Conservation (phyloP, 2,329 filamentous ascomycete species). For the Chrysosporium keratinophilum region DNA sequence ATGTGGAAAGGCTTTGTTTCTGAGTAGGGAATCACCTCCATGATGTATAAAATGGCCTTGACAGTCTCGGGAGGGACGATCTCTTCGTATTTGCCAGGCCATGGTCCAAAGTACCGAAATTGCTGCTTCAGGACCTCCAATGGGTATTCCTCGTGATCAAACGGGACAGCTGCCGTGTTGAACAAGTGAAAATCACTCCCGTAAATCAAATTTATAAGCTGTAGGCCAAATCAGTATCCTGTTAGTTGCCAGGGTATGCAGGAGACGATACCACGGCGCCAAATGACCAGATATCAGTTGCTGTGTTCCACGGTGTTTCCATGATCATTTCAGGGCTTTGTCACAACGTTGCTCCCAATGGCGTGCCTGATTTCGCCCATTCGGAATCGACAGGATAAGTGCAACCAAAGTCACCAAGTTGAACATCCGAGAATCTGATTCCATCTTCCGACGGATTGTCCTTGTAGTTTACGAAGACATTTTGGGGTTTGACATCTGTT, state of each 20-base stretch:
- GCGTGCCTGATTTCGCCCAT: constrained; percentile 15
- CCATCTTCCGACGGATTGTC: constrained; percentile 9
- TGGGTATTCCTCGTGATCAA: constrained; percentile 18
- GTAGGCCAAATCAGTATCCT: constrained; percentile 4
- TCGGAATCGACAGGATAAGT: constrained; percentile 12
- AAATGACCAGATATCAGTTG: constrained; percentile 20
- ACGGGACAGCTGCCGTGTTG: constrained; percentile 14
- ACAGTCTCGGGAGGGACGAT: constrained; percentile 10
- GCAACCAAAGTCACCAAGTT: constrained; percentile 18
- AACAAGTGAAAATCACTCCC: constrained; percentile 18
- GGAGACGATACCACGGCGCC: constrained; percentile 12
- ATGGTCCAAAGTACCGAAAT: constrained; percentile 20
- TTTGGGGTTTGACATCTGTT: constrained; percentile 18
- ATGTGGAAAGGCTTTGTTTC: constrained; percentile 11
- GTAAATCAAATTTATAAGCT: constrained; percentile 18
- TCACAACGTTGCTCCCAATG: constrained; percentile 18
- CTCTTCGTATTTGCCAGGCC: constrained; percentile 12
- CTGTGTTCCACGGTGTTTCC: constrained; percentile 17
- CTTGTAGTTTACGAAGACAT: constrained; percentile 20
- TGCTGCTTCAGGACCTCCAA: constrained; percentile 18
- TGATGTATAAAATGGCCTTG: constrained; percentile 12
- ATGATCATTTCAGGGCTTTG: constrained; percentile 18
- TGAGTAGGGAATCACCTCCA: constrained; percentile 11
- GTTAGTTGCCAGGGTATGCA: not conserved
- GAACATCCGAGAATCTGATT: constrained; percentile 18